These are phyloP conservation scores for Mycena metata DNA, from an alignment of 768 basidiomycete species.

Conservation along the genomic window DNA sequence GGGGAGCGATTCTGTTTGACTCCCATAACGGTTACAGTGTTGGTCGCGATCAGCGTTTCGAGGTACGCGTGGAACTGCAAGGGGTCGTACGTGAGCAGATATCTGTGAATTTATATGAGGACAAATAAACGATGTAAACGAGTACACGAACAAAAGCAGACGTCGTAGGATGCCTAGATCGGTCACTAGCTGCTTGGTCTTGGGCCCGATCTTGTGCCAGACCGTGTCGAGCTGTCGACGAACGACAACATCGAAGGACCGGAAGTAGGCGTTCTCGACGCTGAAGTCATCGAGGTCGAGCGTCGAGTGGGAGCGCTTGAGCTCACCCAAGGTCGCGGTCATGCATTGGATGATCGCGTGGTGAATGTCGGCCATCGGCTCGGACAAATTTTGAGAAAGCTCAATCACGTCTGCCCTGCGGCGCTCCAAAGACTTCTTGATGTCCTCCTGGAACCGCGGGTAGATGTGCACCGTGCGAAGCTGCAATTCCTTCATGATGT, in stretches of 20 bases:
- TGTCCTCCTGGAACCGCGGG: slow-evolving; percentile 94
- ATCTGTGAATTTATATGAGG: slow-evolving; percentile 57
- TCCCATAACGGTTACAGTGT: slow-evolving; percentile 61
- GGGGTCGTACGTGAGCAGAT: slow-evolving; percentile 91
- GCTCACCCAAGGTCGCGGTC: slow-evolving; percentile 87
- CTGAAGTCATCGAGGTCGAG: slow-evolving; percentile 94
- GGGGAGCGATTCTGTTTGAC: slow-evolving; percentile 80
- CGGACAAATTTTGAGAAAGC: slow-evolving; percentile 87
- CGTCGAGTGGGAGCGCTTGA: slow-evolving; percentile 86
- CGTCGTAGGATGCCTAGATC: slow-evolving; percentile 90
- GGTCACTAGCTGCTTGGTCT: slow-evolving; percentile 90
- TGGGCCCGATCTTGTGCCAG: slow-evolving; percentile 96
- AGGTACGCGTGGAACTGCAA: slow-evolving; percentile 93
- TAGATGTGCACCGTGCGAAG: slow-evolving; percentile 91
- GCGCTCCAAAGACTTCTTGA: slow-evolving; percentile 85
- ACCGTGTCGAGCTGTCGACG: slow-evolving; percentile 91
- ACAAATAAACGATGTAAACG: neutral
- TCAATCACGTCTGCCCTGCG: slow-evolving; percentile 94
- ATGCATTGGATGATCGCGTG: slow-evolving; percentile 94
- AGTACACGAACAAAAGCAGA: slow-evolving; percentile 75
- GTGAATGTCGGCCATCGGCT: slow-evolving; percentile 93
- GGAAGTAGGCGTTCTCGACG: slow-evolving; percentile 94
- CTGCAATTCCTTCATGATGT: slow-evolving; percentile 93
- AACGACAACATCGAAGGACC: slow-evolving; percentile 91
- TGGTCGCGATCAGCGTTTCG: slow-evolving; percentile 84